Base-by-base conservation (phyloP, 257 asterid genomes). In the Nicotiana obtusifolia region DNA sequence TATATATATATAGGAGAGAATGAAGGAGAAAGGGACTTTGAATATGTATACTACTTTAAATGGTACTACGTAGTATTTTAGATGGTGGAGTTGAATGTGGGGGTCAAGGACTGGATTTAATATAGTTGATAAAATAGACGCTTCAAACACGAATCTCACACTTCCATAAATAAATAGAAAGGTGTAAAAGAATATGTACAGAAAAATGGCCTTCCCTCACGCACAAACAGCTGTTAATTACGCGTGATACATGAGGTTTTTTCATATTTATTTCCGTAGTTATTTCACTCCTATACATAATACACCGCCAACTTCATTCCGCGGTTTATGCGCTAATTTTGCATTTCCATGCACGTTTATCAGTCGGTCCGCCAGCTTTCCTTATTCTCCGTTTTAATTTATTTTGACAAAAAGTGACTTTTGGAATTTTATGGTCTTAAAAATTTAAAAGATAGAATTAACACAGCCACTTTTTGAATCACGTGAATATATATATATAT, bases 401-500 rank as follows among this genome's bases (percentile, higher is more conserved):
- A 37, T 37, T 37, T 37, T 8, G 47, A 7, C 11, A 37, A 37
- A 37, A 37, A 7, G 1, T 37, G 10, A 37, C 47, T 8, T 35
- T 35, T 35, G 1, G 1, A 35, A 35, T 35, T 35, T 35, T 6
- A 35, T 7, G 47, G 47, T 37, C 47, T 8, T 37, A 8, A 37
- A 1, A 37, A 0, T 1, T 1, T 37, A 7, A 37, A 7, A 0
- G 9, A 35, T 35, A 0, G 0, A 35, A n/a, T n/a, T n/a, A n/a
- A n/a, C n/a, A n/a, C n/a, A n/a, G n/a, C n/a, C n/a, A n/a, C n/a
- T n/a, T n/a, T n/a, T n/a, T n/a, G n/a, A n/a, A n/a, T n/a, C n/a
- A n/a, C n/a, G n/a, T n/a, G n/a, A n/a, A n/a, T n/a, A n/a, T n/a
- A n/a, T n/a, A n/a, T n/a, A n/a, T n/a, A n/a, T n/a, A n/a, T n/a